These are phyloP conservation scores for Leccinum uliginosum DNA, from an alignment of 768 basidiomycete species.

Conservation along the genomic window DNA sequence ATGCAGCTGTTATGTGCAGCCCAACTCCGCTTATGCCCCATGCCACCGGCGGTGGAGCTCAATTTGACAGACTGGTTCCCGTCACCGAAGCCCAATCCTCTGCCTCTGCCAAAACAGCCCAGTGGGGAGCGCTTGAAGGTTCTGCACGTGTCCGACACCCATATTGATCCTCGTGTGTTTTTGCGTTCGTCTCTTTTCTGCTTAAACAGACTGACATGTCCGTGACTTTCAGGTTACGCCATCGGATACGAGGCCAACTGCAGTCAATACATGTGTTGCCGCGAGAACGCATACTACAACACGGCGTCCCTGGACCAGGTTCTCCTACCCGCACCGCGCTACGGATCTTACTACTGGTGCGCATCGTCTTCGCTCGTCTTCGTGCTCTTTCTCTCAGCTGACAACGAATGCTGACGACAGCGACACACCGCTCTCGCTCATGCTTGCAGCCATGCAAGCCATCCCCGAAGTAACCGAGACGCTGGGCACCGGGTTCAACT, in stretches of 20 bases:
- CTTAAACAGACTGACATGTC: background rate
- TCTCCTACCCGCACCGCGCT: constrained; percentile 57
- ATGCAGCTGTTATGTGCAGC: constrained; percentile 33
- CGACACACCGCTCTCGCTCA: constrained; percentile 58
- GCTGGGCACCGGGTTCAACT: constrained; percentile 54
- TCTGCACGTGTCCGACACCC: constrained; percentile 46
- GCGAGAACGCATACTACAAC: constrained; percentile 46
- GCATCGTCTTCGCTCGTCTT: background rate
- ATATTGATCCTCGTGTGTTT: constrained; percentile 46
- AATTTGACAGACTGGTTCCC: constrained; percentile 47
- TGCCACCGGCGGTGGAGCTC: constrained; percentile 38
- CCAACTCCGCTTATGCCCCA: constrained; percentile 34
- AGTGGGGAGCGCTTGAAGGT: constrained; percentile 46
- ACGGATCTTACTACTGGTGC: constrained; percentile 38
- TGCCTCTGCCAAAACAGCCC: constrained; percentile 38
- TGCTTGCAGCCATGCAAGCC: constrained; percentile 53
- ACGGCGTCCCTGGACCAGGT: constrained; percentile 41
- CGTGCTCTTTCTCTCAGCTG: background rate
- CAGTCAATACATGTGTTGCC: constrained; percentile 59
- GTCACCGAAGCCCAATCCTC: constrained; percentile 46
- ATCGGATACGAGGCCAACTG: constrained; percentile 72
- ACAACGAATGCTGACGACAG: constrained; percentile 24
- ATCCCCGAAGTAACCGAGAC: constrained; percentile 66
- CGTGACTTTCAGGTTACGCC: constrained; percentile 47
- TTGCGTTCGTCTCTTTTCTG: background rate